These are phyloP conservation scores for Chlorokybus atmophyticus DNA, from an alignment of 139 green algal species.

Conservation along the genomic window DNA sequence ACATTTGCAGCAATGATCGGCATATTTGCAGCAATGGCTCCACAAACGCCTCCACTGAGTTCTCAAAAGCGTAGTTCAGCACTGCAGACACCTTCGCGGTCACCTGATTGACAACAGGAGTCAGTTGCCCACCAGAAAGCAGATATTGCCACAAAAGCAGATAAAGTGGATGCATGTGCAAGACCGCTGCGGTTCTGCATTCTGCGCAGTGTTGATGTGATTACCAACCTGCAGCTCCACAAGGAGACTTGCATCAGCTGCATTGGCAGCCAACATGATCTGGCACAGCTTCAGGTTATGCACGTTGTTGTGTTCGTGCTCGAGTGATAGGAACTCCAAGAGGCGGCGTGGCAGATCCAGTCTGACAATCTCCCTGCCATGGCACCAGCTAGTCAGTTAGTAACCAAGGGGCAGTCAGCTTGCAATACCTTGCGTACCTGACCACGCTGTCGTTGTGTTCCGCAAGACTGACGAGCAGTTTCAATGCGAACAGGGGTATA, in stretches of 20 bases:
- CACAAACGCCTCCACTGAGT: conserved; percentile 68
- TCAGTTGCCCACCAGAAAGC: no score
- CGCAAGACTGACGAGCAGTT: conserved; percentile 50
- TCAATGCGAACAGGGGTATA: conserved; percentile 80
- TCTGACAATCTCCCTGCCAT: conserved; percentile 30
- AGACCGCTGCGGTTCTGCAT: no score
- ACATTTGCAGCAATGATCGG: conserved; percentile 4
- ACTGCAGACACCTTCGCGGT: conserved; percentile 32
- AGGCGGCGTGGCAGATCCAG: conserved; percentile 52
- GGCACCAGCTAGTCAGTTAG: conserved; percentile 26
- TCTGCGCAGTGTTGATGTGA: no score
- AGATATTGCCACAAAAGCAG: no score
- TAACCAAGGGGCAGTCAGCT: conserved; percentile 1
- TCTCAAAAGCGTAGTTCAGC: conserved; percentile 61
- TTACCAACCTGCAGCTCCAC: conserved; percentile 11
- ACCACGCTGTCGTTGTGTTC: conserved; percentile 8
- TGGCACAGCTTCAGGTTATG: conserved; percentile 79
- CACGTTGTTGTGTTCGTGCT: conserved; percentile 86
- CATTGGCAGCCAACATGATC: conserved; percentile 35
- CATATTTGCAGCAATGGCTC: conserved; percentile 62
- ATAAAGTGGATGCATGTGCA: no score
- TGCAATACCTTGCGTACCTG: no score
- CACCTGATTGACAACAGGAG: no score
- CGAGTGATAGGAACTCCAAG: conserved; percentile 70
- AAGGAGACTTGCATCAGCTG: conserved; percentile 20